phyloP scores from a whole-genome alignment of 257 asterid genomes.

The Solanum pennellii region DNA sequence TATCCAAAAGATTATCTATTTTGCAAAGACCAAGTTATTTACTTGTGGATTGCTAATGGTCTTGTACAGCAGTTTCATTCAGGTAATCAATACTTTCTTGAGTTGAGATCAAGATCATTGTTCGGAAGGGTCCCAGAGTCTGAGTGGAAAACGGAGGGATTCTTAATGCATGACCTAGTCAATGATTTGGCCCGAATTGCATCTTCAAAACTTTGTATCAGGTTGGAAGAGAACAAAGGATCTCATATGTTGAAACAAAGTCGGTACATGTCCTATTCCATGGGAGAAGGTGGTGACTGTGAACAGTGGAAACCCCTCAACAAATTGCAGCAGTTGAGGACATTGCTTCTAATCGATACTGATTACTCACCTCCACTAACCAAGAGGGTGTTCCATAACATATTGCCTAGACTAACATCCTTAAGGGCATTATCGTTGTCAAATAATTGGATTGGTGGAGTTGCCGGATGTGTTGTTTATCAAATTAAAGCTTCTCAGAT shows the following conservation, averaged over 20 bases:
- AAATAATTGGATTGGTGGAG: not conserved
- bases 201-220: not conserved
- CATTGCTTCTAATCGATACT: not conserved
- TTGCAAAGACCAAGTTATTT: not conserved
- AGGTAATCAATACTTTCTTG: not conserved
- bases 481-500: not conserved
- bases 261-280: not conserved
- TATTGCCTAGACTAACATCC: not conserved
- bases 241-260: not conserved
- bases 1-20: conserved; percentile 5
- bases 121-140: not conserved
- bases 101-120: not conserved
- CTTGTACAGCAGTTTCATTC: not conserved
- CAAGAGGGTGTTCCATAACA: not conserved
- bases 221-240: not conserved
- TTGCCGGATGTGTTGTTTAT: not conserved
- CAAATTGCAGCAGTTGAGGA: not conserved
- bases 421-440: not conserved
- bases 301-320: not conserved
- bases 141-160: not conserved
- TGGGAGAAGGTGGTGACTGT: not conserved
- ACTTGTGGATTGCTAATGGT: conserved; percentile 4
- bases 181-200: not conserved
- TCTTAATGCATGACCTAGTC: conserved; percentile 4
- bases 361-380: not conserved